These are phyloP conservation scores for Puccinia brachypodii DNA, from an alignment of 1,284 basidiomycete genomes.

Conservation along the genomic window DNA sequence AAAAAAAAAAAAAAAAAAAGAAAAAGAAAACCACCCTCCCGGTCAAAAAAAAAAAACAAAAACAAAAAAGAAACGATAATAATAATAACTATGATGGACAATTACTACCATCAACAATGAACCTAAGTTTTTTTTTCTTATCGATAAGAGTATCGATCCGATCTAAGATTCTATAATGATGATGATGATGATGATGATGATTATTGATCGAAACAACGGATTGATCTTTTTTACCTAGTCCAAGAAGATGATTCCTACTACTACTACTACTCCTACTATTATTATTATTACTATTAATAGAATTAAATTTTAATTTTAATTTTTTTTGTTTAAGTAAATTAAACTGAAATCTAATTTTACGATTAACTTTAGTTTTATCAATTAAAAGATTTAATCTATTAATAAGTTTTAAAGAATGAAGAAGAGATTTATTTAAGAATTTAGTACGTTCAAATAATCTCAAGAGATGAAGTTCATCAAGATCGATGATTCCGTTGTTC, in stretches of 20 bases:
- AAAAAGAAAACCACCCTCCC: not conserved
- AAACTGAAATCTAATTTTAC: conserved; percentile 24
- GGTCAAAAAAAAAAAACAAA: not conserved
- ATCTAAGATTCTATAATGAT: not conserved
- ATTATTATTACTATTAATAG: too few relatives aligned
- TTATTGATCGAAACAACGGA: not conserved
- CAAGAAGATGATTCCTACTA: not conserved
- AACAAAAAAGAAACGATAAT: not conserved
- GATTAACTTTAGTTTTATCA: not conserved
- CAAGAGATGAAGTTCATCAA: too few relatives aligned
- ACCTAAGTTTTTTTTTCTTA: too few relatives aligned
- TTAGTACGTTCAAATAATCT: conserved; percentile 4
- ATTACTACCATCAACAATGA: too few relatives aligned
- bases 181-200: not conserved
- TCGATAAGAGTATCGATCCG: not conserved
- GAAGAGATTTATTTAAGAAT: conserved; percentile 28
- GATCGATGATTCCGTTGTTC: too few relatives aligned
- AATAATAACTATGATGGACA: not conserved
- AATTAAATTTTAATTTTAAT: too few relatives aligned
- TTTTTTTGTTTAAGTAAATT: conserved; percentile 5
- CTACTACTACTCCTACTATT: not conserved
- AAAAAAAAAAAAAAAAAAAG: conserved; percentile 18
- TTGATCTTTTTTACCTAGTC: not conserved
- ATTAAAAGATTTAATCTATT: conserved; percentile 16
- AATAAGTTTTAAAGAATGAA: not conserved